phyloP scores from a whole-genome alignment of 116 monocot genomes.

The Zostera marina region DNA sequence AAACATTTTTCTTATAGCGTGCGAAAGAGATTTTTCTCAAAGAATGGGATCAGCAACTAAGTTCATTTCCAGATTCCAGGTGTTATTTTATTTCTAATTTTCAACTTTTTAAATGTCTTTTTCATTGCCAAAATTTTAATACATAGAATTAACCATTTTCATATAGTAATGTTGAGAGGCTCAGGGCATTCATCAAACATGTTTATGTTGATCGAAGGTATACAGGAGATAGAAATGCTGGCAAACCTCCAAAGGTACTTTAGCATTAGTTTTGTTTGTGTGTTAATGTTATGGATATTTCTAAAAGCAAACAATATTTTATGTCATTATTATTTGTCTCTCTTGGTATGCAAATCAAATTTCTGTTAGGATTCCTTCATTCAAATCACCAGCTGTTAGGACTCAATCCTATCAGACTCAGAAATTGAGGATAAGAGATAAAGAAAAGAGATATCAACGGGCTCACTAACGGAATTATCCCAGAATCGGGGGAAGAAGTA shows the following conservation, averaged over 20 bases:
- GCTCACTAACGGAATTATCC: too few species aligned
- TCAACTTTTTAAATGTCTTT: background rate
- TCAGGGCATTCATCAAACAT: slow-evolving; percentile 88
- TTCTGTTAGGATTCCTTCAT: too few species aligned
- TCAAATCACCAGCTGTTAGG: too few species aligned
- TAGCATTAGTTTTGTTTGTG: slow-evolving; percentile 6
- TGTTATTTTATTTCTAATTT: slow-evolving; percentile 8
- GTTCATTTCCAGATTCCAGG: slow-evolving; percentile 92
- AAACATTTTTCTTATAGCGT: slow-evolving; percentile 19
- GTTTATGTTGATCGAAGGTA: slow-evolving; percentile 84
- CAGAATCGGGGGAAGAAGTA: too few species aligned
- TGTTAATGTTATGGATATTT: background rate
- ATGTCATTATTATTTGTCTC: background rate
- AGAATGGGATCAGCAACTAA: slow-evolving; percentile 78
- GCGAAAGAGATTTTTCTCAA: slow-evolving; percentile 85
- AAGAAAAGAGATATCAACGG: too few species aligned
- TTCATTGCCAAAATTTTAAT: slow-evolving; percentile 6
- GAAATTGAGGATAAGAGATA: too few species aligned
- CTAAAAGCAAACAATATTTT: background rate
- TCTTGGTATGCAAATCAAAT: background rate
- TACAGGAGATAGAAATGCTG: slow-evolving; percentile 45
- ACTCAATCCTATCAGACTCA: too few species aligned
- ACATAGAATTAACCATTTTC: slow-evolving; percentile 2
- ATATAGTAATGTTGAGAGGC: slow-evolving; percentile 72
- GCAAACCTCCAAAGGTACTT: slow-evolving; percentile 48